A percentile compares a stretch with the other conserved stretches of the same genome.
Conservation (phyloP, 768 basidiomycete species). For the Clathrus columnatus region DNA sequence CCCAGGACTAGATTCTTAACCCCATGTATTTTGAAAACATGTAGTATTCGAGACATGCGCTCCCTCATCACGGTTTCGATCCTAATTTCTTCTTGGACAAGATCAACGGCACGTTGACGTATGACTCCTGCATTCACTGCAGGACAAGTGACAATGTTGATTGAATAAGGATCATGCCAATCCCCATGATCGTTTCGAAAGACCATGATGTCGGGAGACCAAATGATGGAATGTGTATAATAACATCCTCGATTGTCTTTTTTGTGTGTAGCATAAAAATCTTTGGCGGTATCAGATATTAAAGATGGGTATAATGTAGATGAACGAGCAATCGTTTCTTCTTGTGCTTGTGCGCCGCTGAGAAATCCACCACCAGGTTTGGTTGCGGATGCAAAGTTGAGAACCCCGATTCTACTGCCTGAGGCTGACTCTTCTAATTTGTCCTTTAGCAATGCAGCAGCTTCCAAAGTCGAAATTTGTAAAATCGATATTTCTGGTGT, state of each 20-base stretch:
- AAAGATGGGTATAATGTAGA: slow-evolving; percentile 63
- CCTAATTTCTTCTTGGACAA: slow-evolving; percentile 20
- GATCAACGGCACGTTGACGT: slow-evolving; percentile 20
- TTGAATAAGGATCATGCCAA: slow-evolving; percentile 46
- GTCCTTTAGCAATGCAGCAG: slow-evolving; percentile 35
- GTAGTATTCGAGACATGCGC: slow-evolving; percentile 60
- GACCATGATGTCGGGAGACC: slow-evolving; percentile 52
- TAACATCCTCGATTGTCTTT: slow-evolving; percentile 39
- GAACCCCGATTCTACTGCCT: slow-evolving; percentile 42
- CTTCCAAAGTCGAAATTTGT: slow-evolving; percentile 58
- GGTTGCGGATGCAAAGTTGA: slow-evolving; percentile 72
- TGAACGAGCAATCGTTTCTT: slow-evolving; percentile 71
- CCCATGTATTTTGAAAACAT: slow-evolving; percentile 54
- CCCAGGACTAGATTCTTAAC: slow-evolving; percentile 57
- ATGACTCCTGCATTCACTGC: slow-evolving; percentile 65
- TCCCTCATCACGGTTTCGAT: slow-evolving; percentile 57
- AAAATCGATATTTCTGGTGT: slow-evolving; percentile 36
- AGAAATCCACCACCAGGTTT: slow-evolving; percentile 72
- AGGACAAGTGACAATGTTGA: slow-evolving; percentile 62
- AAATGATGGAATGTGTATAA: slow-evolving; percentile 75
- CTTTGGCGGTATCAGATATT: slow-evolving; percentile 40
- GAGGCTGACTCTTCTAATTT: slow-evolving; percentile 12
- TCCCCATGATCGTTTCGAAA: slow-evolving; percentile 56
- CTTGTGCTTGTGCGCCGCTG: slow-evolving; percentile 66
- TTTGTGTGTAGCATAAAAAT: slow-evolving; percentile 57